Conservation (phyloP, 805 yeast species). For the Wickerhamiella lipophila region DNA sequence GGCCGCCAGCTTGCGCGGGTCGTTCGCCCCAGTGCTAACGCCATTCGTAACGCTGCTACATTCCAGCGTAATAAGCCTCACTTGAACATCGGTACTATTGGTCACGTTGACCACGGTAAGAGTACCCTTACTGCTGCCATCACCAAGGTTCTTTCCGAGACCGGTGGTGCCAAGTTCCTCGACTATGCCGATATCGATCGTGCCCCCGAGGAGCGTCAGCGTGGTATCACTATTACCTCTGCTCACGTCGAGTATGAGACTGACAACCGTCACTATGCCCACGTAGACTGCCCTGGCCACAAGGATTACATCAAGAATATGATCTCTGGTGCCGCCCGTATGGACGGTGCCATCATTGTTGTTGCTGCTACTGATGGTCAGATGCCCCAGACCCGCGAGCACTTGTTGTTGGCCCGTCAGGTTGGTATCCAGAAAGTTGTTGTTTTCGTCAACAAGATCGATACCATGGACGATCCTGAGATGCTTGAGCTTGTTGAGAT, state of each 20-base stretch:
- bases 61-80: constrained; percentile 95
- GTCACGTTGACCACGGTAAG: constrained; percentile 98
- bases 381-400: constrained; percentile 99
- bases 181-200: constrained; percentile 89
- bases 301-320: constrained; percentile 97
- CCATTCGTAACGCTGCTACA: constrained; percentile 42
- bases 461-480: constrained; percentile 95
- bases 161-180: constrained; percentile 86
- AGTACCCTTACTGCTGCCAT: constrained; percentile 97
- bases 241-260: constrained; percentile 98
- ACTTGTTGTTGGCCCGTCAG: constrained; percentile 94
- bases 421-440: constrained; percentile 97
- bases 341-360: constrained; percentile 99
- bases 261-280: constrained; percentile 88
- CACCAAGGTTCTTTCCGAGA: constrained; percentile 79
- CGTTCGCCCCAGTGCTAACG: background rate
- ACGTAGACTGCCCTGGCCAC: constrained; percentile 98
- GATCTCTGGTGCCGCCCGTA: constrained; percentile 99
- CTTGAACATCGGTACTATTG: constrained; percentile 93
- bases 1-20: constrained; percentile 5
- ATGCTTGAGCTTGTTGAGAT: constrained; percentile 98
- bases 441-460: constrained; percentile 96
- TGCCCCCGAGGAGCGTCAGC: constrained; percentile 98
- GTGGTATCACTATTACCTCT: constrained; percentile 97
- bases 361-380: constrained; percentile 99